Base-by-base conservation (phyloP, 441 rosid genomes). In the Raphanus hybrid region DNA sequence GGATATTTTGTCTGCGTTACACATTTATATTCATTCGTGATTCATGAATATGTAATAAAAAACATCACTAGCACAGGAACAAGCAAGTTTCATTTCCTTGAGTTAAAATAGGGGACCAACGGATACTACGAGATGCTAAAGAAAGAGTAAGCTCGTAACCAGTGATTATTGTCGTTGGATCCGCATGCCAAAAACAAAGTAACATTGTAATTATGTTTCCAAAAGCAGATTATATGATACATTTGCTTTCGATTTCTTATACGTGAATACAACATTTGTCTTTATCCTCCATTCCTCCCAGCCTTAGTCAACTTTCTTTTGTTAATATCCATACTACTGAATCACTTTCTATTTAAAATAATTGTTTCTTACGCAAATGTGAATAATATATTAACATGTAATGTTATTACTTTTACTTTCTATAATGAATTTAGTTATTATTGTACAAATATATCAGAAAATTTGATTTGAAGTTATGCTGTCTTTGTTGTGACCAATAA, bases 201-300 rank as follows among this genome's bases (percentile, higher is more conserved):
- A 14, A 14, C 32, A 3, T 14, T 60, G 16, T 39, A 71, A 41
- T 59, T 29, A 6, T 58, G 50, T 20, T 20, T 70, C 48, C 6
- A 64, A 64, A 64, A 20, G 41, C 9, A 50, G 12, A 58, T 26
- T 32, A 75, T 65, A 45, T 37, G 50, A 64, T 37, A 35, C 54
- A 64, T 65, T 18, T 52, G 60, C 54, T 69, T 69, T 63, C 10
- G 14, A 8, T 3, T 54, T 64, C 14, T 18, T 6, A 64, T 32
- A 15, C 54, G 34, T 50, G 50, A 72, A 27, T 18, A 34, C 52
- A 52, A 67, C 63, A 63, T 73, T 78, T 78, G 82, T 74, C 78
- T 58, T 78, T 68, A 69, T 73, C 70, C 54, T 39, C 12, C 60
- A 18, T 15, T 15, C 58, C 58, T 54, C 60, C 3, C 10, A n/a